Base-by-base conservation (phyloP, 768 basidiomycete species). In the Auriscalpium orientale region DNA sequence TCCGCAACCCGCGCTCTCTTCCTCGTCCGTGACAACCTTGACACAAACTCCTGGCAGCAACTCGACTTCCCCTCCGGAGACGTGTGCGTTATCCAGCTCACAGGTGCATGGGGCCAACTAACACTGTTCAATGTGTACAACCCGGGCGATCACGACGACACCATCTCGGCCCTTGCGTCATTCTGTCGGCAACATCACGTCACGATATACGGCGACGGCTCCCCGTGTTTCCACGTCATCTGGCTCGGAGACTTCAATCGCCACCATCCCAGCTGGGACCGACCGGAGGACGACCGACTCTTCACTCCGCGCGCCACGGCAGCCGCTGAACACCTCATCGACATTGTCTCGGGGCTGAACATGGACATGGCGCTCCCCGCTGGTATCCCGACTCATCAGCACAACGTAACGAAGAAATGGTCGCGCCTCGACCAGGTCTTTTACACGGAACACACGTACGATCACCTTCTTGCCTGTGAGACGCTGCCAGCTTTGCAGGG, bases 211-310 rank as follows among this genome's bases (percentile, higher is more conserved):
- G 16, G 12, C 7, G 12, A 13, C 12, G 13, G 13, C 12, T 12
- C n/a, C 8, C 3, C 46, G 1, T 4, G 18, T 0, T 44, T 40
- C 1, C 40, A 53, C 15, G 18, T 44, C 12, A 1, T 45, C 1
- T 53, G 52, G 52, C 22, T 43, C 4, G 52, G 52, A 1, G 52
- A 53, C 1, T 53, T 53, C 44, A 53, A 53, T 9, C 40, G 52
- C 0, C 52, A 53, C 1, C 52, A 53, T 40, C 38, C 52, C 1
- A 9, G 13, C 1, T 53, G 52, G 52, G 52, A 53, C n/a, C 5
- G 20, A 2, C 38, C 40, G 0, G 8, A 11, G 4, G 40, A 43
- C 11, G 40, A 33, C 12, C 52, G 28, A 0, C 18, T 44, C 1
- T 53, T 53, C 43, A 53, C 52, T 2, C 21, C 38, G 0, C 20